phyloP scores from a whole-genome alignment of 495 filamentous ascomycete genomes.

The Letharia lupina region DNA sequence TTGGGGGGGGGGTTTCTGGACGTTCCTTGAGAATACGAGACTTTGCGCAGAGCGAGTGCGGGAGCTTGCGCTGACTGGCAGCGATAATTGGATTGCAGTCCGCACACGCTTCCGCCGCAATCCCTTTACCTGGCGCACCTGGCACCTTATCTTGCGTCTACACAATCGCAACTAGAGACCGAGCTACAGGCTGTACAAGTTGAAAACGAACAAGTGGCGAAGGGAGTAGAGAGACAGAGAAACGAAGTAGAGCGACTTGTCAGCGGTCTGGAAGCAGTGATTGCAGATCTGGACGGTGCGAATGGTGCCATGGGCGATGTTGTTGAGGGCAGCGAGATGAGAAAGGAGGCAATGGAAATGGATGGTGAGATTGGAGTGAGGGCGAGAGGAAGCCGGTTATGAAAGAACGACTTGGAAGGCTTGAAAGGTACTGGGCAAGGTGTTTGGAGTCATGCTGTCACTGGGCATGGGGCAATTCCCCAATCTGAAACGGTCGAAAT shows the following conservation, averaged over 20 bases:
- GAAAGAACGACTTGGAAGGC: neutral
- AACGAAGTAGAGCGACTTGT: constrained; percentile 65
- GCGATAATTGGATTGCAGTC: constrained; percentile 36
- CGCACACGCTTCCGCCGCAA: constrained; percentile 65
- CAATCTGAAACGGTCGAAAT: neutral
- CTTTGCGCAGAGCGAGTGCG: neutral
- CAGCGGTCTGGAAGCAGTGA: constrained; percentile 52
- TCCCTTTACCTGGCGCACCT: constrained; percentile 63
- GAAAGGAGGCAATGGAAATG: constrained; percentile 38
- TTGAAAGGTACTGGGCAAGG: neutral
- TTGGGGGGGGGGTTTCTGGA: neutral
- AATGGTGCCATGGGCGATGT: constrained; percentile 41
- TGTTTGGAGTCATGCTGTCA: constrained; percentile 1
- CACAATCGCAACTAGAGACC: constrained; percentile 52
- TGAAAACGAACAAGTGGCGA: constrained; percentile 56
- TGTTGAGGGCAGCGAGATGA: constrained; percentile 34
- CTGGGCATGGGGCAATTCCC: neutral
- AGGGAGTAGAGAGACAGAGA: constrained; percentile 56
- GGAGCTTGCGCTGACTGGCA: neutral
- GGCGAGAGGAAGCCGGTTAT: constrained; percentile 19
- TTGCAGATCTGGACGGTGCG: constrained; percentile 62
- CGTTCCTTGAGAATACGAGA: neutral
- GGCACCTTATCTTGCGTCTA: constrained; percentile 53
- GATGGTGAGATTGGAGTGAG: constrained; percentile 36
- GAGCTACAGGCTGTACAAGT: constrained; percentile 52